Percentiles rank a stretch among this genome's conserved stretches.
Conservation (phyloP, 257 asterid species). For the Penstemon barbatus region DNA sequence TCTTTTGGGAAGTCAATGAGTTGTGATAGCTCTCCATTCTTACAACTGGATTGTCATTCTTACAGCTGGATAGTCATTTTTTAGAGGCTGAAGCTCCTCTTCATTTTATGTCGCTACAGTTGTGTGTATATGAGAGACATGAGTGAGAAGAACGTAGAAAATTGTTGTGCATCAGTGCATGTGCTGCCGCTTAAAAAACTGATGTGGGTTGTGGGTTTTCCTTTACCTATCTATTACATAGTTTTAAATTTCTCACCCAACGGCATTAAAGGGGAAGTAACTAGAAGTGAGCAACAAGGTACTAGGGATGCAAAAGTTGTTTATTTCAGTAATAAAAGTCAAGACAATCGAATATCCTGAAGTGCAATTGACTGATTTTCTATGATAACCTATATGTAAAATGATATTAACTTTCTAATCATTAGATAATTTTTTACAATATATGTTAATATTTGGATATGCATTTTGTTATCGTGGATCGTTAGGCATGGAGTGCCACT, state of each 20-base stretch:
- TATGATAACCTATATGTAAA: not conserved
- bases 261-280: not conserved
- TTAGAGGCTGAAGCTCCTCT: not conserved
- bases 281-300: not conserved
- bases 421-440: not conserved
- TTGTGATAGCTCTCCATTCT: not conserved
- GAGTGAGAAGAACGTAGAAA: not conserved
- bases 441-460: too few species aligned
- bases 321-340: too few species aligned
- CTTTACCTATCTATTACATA: too few species aligned
- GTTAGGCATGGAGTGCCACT: conserved; percentile 21
- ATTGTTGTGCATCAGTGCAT: not conserved
- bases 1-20: not conserved
- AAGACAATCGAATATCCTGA: too few species aligned
- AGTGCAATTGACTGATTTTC: not conserved
- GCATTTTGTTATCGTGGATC: conserved; percentile 4
- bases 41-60: not conserved
- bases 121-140: not conserved
- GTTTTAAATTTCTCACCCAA: not conserved
- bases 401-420: conserved; percentile 6
- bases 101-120: not conserved
- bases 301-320: not conserved
- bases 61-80: not conserved
- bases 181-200: not conserved
- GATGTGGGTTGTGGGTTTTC: not conserved